phyloP scores from a whole-genome alignment of 129 eudicot species.

The Logfia minima region DNA sequence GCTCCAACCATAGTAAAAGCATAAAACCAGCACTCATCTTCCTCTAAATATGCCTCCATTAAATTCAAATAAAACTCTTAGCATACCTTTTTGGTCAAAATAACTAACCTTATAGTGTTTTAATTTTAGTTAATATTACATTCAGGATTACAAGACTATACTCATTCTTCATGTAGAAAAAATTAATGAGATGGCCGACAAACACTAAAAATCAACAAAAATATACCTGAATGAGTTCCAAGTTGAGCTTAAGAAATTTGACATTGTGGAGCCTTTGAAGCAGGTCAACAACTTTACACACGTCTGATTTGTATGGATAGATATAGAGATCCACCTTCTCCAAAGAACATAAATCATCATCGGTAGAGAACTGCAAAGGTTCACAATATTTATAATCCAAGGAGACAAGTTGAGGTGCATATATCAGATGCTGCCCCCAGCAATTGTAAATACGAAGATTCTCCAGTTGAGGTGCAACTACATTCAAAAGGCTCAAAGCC shows the following conservation, averaged over 20 bases:
- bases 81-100: too few species aligned
- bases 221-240: constrained; percentile 7
- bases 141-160: too few species aligned
- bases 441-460: not conserved
- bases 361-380: not conserved
- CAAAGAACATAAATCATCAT: not conserved
- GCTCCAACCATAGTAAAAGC: too few species aligned
- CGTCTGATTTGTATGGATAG: not conserved
- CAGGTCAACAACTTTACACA: not conserved
- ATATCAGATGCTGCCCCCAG: not conserved
- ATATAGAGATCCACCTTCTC: constrained; percentile 6
- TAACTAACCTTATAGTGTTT: too few species aligned
- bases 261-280: constrained; percentile 7
- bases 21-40: too few species aligned
- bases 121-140: too few species aligned
- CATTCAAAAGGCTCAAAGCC: not conserved
- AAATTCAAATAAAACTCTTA: too few species aligned
- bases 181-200: too few species aligned
- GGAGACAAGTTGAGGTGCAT: not conserved
- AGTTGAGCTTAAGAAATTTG: constrained; percentile 20
- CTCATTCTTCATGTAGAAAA: too few species aligned
- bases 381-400: not conserved
- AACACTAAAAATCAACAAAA: too few species aligned
- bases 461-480: constrained; percentile 2
- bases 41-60: too few species aligned